Evolutionary conservation across 2,329 filamentous ascomycete genomes (phyloP).

Genomic region (Dothistroma pini): DNA sequence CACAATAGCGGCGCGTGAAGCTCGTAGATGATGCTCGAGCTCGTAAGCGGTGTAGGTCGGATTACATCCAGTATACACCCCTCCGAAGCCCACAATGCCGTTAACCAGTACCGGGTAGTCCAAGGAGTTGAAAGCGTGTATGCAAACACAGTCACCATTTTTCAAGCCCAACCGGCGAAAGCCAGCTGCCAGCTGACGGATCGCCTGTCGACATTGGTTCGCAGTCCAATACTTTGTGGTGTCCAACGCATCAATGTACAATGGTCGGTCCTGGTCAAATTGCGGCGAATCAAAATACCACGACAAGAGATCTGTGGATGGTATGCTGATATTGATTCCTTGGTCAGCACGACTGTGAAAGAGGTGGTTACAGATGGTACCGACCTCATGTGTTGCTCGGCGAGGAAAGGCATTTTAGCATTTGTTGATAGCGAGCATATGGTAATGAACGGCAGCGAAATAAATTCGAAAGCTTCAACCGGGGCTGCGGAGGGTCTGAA

Average conservation of each 20-base stretch:
- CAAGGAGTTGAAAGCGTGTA: conserved; percentile 48
- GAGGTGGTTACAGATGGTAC: background rate
- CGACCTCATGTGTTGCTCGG: conserved; percentile 18
- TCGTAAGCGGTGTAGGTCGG: conserved; percentile 25
- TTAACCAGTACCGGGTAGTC: conserved; percentile 24
- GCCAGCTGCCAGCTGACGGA: conserved; percentile 50
- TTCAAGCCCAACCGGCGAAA: conserved; percentile 45
- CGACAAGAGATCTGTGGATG: conserved; percentile 49
- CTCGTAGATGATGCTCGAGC: conserved; percentile 29
- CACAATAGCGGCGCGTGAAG: conserved; percentile 30
- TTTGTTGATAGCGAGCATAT: background rate
- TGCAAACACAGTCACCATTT: conserved; percentile 49
- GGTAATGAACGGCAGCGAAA: background rate
- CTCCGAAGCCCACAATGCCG: conserved; percentile 30
- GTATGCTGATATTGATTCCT: conserved; percentile 30
- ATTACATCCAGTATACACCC: conserved; percentile 35
- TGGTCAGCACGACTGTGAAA: background rate
- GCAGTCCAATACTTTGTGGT: conserved; percentile 40
- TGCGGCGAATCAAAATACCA: conserved; percentile 49
- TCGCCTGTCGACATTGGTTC: conserved; percentile 41
- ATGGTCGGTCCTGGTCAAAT: conserved; percentile 47
- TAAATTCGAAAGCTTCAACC: background rate
- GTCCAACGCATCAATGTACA: conserved; percentile 47
- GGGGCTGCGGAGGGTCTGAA: background rate
- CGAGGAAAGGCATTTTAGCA: conserved; percentile 16